Conservation (phyloP, 163 green algal genomes). For the Picocystis sp. region DNA sequence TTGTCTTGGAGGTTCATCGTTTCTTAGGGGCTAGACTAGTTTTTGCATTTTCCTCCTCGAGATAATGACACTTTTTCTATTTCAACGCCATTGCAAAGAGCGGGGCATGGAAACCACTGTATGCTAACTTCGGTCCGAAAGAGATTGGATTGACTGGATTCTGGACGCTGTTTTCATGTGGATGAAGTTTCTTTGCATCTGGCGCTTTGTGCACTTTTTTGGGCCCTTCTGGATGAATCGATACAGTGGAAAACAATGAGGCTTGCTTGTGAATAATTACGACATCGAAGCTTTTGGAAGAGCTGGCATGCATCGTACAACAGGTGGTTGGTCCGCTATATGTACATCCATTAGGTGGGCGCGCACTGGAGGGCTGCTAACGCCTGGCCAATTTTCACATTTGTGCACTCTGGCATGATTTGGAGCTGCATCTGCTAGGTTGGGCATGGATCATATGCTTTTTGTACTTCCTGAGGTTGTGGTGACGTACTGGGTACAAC, state of each 20-base stretch:
- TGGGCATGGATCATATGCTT: conserved; percentile 69
- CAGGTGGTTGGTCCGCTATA: conserved; percentile 43
- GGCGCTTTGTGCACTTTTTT: conserved; percentile 71
- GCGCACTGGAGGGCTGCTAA: conserved; percentile 25
- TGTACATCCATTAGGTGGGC: conserved; percentile 80
- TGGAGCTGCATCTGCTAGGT: conserved; percentile 57
- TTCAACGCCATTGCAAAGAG: conserved; percentile 62
- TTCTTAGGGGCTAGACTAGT: conserved; percentile 28
- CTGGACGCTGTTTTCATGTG: conserved; percentile 87
- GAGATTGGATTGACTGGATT: conserved; percentile 32
- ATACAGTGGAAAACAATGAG: conserved; percentile 86
- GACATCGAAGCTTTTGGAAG: conserved; percentile 82
- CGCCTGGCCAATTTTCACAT: conserved; percentile 84
- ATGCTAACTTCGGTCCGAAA: conserved; percentile 15
- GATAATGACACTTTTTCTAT: conserved; percentile 52
- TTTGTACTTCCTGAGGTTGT: conserved; percentile 50
- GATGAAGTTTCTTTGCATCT: conserved; percentile 87
- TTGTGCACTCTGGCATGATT: conserved; percentile 92
- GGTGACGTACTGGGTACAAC: not conserved
- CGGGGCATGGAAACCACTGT: conserved; percentile 27
- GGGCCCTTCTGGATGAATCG: conserved; percentile 55
- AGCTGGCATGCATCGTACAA: conserved; percentile 87
- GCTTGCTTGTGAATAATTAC: conserved; percentile 80
- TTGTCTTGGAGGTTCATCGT: not conserved
- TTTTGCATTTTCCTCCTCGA: conserved; percentile 45